Conservation (phyloP, 176 grass and related monocot species). For the Musa beccarii region DNA sequence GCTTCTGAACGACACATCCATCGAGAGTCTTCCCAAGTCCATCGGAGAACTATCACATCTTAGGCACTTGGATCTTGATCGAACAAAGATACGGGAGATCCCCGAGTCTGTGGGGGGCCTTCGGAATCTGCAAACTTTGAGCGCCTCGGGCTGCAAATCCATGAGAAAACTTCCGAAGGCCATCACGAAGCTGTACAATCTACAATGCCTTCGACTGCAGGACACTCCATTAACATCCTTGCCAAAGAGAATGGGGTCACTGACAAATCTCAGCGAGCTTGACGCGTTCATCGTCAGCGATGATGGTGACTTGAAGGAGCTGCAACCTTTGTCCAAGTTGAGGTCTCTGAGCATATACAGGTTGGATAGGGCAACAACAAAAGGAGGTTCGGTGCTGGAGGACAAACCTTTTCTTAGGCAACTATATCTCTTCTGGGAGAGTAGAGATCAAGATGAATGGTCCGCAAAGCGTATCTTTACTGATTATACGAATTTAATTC, state of each 20-base stretch:
- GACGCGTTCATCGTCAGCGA: slow-evolving; percentile 61
- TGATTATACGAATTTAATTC: too few relatives aligned
- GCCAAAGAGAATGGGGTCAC: slow-evolving; percentile 48
- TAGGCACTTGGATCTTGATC: slow-evolving; percentile 72
- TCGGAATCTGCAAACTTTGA: slow-evolving; percentile 63
- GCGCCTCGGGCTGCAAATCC: slow-evolving; percentile 38
- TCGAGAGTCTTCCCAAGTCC: slow-evolving; percentile 48
- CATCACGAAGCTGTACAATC: slow-evolving; percentile 42
- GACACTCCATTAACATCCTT: slow-evolving; percentile 53
- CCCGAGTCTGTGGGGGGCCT: slow-evolving; percentile 61
- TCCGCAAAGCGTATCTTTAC: too few relatives aligned
- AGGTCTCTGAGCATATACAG: slow-evolving; percentile 50
- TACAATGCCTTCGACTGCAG: slow-evolving; percentile 47
- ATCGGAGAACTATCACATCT: slow-evolving; percentile 52
- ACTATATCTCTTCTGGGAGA: slow-evolving; percentile 55
- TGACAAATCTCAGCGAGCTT: slow-evolving; percentile 55
- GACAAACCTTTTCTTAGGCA: slow-evolving; percentile 48
- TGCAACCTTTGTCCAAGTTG: slow-evolving; percentile 50
- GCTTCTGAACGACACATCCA: slow-evolving; percentile 42
- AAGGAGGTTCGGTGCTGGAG: neutral
- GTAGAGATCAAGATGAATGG: too few relatives aligned
- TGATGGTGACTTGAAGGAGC: slow-evolving; percentile 47
- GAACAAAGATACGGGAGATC: slow-evolving; percentile 47
- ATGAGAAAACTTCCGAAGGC: slow-evolving; percentile 54
- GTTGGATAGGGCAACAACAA: slow-evolving; percentile 45